Evolutionary conservation across 177 flowering plant species (phyloP).

Genomic region (Vitis hybrid): DNA sequence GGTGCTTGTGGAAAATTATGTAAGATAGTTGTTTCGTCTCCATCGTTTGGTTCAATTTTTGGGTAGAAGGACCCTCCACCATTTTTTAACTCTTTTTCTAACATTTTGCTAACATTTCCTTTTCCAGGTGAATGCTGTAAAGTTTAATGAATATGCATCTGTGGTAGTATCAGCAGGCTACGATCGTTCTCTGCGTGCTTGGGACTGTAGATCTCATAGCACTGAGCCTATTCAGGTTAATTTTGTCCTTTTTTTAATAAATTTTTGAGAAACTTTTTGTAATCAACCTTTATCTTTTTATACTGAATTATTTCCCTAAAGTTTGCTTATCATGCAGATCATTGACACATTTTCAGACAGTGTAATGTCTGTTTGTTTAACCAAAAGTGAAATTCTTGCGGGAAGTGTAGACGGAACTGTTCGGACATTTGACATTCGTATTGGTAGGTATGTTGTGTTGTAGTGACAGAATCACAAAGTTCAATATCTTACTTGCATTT

Average conservation of each 20-base stretch:
- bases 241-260: neutral
- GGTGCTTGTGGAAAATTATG: no score
- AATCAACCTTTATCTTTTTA: neutral
- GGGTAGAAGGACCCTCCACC: neutral
- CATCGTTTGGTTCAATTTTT: neutral
- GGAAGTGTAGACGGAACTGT: slow-evolving; percentile 98
- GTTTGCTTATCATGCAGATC: slow-evolving; percentile 45
- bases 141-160: slow-evolving; percentile 81
- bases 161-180: slow-evolving; percentile 94
- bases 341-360: slow-evolving; percentile 84
- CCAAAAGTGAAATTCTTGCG: slow-evolving; percentile 87
- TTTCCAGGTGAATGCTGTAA: slow-evolving; percentile 86
- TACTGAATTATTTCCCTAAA: neutral
- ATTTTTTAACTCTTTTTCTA: neutral
- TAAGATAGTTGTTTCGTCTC: no score
- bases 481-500: neutral
- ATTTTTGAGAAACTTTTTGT: neutral
- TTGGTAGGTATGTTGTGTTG: slow-evolving; percentile 74
- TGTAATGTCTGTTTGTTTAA: slow-evolving; percentile 85
- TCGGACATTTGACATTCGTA: slow-evolving; percentile 89
- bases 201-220: slow-evolving; percentile 98
- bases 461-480: neutral
- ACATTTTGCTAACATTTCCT: neutral
- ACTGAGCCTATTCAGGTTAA: slow-evolving; percentile 92
- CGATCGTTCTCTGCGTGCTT: slow-evolving; percentile 87